Percentiles rank a stretch among this genome's conserved stretches.
Evolutionary conservation across 2,329 filamentous ascomycete genomes (phyloP).

Genomic region (Coniochaeta hoffmannii): DNA sequence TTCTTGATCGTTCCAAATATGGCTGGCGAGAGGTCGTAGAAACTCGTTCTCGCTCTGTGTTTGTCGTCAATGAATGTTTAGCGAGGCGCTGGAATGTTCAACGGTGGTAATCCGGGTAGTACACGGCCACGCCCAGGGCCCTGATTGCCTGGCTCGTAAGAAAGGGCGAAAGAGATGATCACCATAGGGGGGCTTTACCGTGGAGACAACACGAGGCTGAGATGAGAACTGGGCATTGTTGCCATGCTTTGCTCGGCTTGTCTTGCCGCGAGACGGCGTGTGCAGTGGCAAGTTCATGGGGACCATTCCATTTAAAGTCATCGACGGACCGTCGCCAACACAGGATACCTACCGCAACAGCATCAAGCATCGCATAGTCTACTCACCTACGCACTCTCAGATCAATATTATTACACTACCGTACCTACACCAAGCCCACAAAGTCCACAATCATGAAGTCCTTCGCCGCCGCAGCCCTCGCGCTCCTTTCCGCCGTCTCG

Average conservation of each 20-base stretch:
- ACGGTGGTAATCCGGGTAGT: neutral
- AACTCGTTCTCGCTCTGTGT: neutral
- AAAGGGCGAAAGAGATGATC: neutral
- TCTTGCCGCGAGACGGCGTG: neutral
- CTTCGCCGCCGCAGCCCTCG: neutral
- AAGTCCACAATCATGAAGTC: neutral
- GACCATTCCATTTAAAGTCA: neutral
- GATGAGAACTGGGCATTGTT: neutral
- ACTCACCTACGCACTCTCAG: too few species aligned
- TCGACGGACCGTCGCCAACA: neutral
- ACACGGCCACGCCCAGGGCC: neutral
- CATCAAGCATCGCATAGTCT: neutral
- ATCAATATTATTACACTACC: too few species aligned
- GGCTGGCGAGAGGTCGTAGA: neutral
- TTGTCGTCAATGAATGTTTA: neutral
- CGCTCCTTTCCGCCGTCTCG: slow-evolving; percentile 1
- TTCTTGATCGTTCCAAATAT: neutral
- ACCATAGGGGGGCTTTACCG: neutral
- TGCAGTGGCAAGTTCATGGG: neutral
- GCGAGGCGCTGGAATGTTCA: neutral
- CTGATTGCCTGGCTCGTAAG: neutral
- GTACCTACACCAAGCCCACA: neutral
- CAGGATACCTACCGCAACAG: neutral
- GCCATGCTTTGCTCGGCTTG: neutral
- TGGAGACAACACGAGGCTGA: neutral